Evolutionary conservation across 1,284 basidiomycete genomes (phyloP).

Genomic region (Rhodotorula glutinis): DNA sequence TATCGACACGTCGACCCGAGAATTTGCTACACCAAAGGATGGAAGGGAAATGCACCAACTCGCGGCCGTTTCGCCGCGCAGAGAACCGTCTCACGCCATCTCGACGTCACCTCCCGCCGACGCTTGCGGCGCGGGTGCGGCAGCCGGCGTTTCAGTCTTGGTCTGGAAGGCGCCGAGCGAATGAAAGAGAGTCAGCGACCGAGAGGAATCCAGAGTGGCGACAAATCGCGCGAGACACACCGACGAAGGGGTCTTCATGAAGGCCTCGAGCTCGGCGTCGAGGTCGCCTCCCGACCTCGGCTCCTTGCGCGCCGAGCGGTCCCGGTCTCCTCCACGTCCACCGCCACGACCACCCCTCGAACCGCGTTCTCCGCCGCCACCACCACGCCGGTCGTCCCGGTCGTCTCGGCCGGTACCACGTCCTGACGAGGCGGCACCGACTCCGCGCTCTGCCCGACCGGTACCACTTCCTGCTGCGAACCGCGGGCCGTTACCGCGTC

Average conservation of each 20-base stretch:
- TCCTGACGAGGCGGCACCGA: background rate
- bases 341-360: conserved; percentile 43
- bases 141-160: background rate
- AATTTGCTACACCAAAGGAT: background rate
- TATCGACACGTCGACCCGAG: too few species aligned
- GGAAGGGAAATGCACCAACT: background rate
- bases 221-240: background rate
- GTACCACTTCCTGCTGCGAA: background rate
- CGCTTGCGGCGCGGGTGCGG: background rate
- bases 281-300: conserved; percentile 73
- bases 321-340: conserved; percentile 28
- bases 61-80: background rate
- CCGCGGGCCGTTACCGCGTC: background rate
- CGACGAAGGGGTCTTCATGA: conserved; percentile 57
- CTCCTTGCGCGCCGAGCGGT: conserved; percentile 48
- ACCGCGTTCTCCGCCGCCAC: conserved; percentile 34
- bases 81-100: background rate
- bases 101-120: background rate
- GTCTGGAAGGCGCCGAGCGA: background rate
- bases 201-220: too few species aligned
- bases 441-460: conserved; percentile 7
- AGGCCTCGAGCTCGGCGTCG: conserved; percentile 85
- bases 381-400: conserved; percentile 40
- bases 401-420: conserved; percentile 16
- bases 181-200: too few species aligned